Evolutionary conservation across 1,139 yeast species (phyloP).

Genomic region (Arxiozyma bovina): DNA sequence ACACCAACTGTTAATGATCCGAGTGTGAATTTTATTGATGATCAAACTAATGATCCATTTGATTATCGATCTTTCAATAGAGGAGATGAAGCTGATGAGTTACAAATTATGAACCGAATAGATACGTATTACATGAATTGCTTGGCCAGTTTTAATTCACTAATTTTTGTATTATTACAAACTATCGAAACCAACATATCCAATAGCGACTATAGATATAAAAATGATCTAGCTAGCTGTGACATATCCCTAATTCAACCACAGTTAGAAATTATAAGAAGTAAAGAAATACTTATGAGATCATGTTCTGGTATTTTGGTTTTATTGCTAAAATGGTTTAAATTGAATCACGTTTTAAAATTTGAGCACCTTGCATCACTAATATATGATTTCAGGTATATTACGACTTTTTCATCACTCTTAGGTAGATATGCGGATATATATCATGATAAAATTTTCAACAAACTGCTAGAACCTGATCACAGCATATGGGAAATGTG

Average conservation of each 20-base stretch:
- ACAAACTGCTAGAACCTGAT: conserved; percentile 34
- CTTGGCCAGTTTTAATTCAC: conserved; percentile 49
- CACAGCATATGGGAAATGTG: conserved; percentile 40
- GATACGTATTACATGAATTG: conserved; percentile 50
- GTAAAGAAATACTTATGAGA: conserved; percentile 59
- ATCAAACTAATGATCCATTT: conserved; percentile 6
- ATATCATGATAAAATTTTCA: conserved; percentile 36
- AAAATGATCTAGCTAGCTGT: conserved; percentile 11
- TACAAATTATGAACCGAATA: conserved; percentile 45
- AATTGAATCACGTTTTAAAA: conserved; percentile 65
- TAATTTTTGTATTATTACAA: conserved; percentile 56
- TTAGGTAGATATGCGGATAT: conserved; percentile 32
- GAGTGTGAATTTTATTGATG: neutral
- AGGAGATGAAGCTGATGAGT: conserved; percentile 14
- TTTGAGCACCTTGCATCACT: conserved; percentile 65
- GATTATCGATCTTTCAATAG: conserved; percentile 13
- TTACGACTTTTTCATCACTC: conserved; percentile 37
- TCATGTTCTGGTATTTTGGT: conserved; percentile 49
- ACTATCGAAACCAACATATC: conserved; percentile 44
- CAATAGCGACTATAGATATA: conserved; percentile 15
- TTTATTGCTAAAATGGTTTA: conserved; percentile 66
- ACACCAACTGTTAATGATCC: neutral
- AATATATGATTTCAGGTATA: conserved; percentile 63
- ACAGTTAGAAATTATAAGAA: conserved; percentile 46
- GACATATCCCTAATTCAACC: conserved; percentile 19